Conservation (phyloP, 2,329 filamentous ascomycete genomes). For the Polychaeton citri region DNA sequence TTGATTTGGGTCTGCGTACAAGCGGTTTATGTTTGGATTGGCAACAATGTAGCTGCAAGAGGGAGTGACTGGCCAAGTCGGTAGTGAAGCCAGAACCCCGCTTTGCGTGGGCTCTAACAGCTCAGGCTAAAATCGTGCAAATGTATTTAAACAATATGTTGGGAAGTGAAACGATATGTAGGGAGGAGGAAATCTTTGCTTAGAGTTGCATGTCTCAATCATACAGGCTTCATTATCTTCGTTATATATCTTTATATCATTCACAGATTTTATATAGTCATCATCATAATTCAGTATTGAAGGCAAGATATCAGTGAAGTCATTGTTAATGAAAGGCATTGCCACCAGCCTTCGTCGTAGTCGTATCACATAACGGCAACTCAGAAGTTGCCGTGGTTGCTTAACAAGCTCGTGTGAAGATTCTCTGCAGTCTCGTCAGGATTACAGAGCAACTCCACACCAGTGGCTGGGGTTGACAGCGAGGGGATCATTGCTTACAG, state of each 20-base stretch:
- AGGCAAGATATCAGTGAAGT: too few species aligned
- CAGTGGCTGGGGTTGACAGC: too few species aligned
- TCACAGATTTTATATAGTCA: background rate
- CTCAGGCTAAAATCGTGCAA: background rate
- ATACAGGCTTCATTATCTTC: slow-evolving; percentile 1
- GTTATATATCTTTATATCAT: slow-evolving; percentile 1
- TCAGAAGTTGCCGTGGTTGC: background rate
- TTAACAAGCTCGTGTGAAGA: background rate
- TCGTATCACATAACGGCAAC: background rate
- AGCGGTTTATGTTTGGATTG: background rate
- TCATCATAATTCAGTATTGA: too few species aligned
- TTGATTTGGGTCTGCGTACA: background rate
- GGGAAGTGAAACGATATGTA: background rate
- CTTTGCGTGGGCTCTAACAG: slow-evolving; percentile 1
- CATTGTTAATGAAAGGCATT: too few species aligned
- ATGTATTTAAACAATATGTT: background rate
- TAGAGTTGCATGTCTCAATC: background rate
- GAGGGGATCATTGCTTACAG: too few species aligned
- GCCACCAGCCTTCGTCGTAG: too few species aligned
- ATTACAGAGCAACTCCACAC: slow-evolving; percentile 8
- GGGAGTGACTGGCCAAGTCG: background rate
- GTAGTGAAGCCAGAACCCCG: background rate
- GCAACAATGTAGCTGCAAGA: background rate
- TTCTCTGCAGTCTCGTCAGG: slow-evolving; percentile 1
- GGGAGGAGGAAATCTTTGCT: background rate